Evolutionary conservation across 345 rosid species (phyloP), one percentile per base, ranked within the genome.

Genomic region (Citrus medica): DNA sequence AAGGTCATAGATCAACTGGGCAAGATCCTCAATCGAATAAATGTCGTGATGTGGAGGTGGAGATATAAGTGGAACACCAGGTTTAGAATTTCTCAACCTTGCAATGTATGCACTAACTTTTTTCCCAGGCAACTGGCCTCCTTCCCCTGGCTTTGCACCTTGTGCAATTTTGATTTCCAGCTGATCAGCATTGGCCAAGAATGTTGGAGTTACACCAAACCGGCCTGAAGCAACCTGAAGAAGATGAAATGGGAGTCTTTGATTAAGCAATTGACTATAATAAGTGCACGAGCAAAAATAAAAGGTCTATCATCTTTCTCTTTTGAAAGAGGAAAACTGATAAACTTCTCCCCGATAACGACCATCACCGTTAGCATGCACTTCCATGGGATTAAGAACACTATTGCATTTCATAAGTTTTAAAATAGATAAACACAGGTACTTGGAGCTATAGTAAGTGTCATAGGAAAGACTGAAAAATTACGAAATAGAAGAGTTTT

Each of bases 81-180:
- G 99, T 72, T 96, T 96, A 74, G 99, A 96, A 82, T 87, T 96
- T 83, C 99, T 91, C 77, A 96, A 84, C 88, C 97, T 92, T 40
- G 98, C 97, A 66, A 96, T 96, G 69, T 96, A 96, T 7, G 99
- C 99, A 87, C 99, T 94, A 67, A 96, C 99, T 91, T 96, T 96
- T 88, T 94, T 92, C 75, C 99, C 97, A 46, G 98, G 99, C 84
- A 96, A 85, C 81, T 96, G 99, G 46, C 99, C 98, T 69, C 99
- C 99, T 88, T 92, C 99, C 38, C 99, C 99, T 56, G 99, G 99
- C 79, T 94, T 96, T 69, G 99, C 99, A 77, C 99, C 99, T 90
- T 94, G 98, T 76, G 99, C 99, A 81, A 96, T 95, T 90, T 96
- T 96, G 83, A 96, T 96, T 84, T 96, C 99, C 78, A 94, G 21